Percentiles rank a stretch among this genome's conserved stretches.
Conservation (phyloP, 352 stramenopile species). For the Pythium rhizo-oryzae region DNA sequence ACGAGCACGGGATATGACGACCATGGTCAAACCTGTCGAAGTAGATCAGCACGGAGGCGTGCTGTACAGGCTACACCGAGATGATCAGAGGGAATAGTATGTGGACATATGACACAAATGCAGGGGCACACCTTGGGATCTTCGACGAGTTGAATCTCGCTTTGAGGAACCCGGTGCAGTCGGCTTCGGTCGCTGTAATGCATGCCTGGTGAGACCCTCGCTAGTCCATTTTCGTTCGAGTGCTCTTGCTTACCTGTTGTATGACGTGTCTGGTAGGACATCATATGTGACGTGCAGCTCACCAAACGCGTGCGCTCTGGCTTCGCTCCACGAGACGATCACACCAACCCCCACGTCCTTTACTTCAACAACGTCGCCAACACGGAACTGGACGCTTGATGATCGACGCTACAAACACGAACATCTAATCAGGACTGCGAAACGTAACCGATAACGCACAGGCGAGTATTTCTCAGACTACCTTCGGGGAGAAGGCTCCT, state of each 20-base stretch:
- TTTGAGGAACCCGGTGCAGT: conserved; percentile 61
- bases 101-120: background rate
- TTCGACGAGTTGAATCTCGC: conserved; percentile 45
- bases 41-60: conserved; percentile 69
- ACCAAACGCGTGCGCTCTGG: conserved; percentile 37
- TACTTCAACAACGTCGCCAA: conserved; percentile 77
- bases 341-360: conserved; percentile 55
- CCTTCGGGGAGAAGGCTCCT: conserved; percentile 50
- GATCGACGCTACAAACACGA: conserved; percentile 45
- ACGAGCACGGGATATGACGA: conserved; percentile 59
- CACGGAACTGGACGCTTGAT: conserved; percentile 47
- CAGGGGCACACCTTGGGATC: conserved; percentile 40
- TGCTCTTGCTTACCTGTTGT: conserved; percentile 38
- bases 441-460: too few relatives aligned
- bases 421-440: too few relatives aligned
- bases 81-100: background rate
- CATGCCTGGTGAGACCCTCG: background rate
- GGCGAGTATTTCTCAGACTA: too few relatives aligned
- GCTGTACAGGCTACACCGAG: conserved; percentile 46
- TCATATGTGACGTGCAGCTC: conserved; percentile 64
- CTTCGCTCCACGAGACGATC: conserved; percentile 61
- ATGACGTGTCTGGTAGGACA: conserved; percentile 61
- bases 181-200: conserved; percentile 52
- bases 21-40: conserved; percentile 76
- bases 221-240: background rate